phyloP scores from a whole-genome alignment of 306 rosid species.

The Gastrolobium bilobum region DNA sequence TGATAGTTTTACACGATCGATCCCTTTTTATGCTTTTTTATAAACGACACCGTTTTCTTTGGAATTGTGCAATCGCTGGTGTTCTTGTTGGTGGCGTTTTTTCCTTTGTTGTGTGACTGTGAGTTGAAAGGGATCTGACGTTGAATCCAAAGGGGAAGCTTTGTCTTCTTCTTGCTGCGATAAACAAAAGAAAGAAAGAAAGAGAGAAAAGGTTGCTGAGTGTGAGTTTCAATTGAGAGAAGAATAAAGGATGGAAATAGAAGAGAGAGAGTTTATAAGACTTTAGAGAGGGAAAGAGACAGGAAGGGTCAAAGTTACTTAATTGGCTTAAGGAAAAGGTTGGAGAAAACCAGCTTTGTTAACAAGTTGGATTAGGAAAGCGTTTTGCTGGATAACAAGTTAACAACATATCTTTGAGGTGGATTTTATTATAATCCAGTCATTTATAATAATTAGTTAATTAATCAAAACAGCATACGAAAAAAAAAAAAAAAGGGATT shows the following conservation, averaged over 20 bases:
- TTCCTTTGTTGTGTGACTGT: background rate
- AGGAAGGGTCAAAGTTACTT: slow-evolving; percentile 44
- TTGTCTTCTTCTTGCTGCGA: slow-evolving; percentile 52
- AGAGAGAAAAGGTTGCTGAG: slow-evolving; percentile 31
- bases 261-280: background rate
- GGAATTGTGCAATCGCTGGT: background rate
- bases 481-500: no score
- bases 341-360: slow-evolving; percentile 28
- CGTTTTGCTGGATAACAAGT: slow-evolving; percentile 31
- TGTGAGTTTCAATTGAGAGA: slow-evolving; percentile 38
- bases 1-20: background rate
- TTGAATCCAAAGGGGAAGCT: slow-evolving; percentile 46
- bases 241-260: slow-evolving; percentile 10
- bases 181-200: background rate
- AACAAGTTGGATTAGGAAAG: slow-evolving; percentile 30
- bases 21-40: background rate
- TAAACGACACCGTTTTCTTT: slow-evolving; percentile 39
- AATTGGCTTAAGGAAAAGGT: slow-evolving; percentile 38
- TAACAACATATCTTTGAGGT: slow-evolving; percentile 15
- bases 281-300: slow-evolving; percentile 2
- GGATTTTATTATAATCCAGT: slow-evolving; percentile 23
- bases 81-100: background rate
- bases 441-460: background rate
- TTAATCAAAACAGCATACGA: background rate
- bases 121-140: slow-evolving; percentile 47